These are phyloP conservation scores for Amphirosellinia nigrospora DNA, from an alignment of 495 filamentous ascomycete species.

Conservation along the genomic window DNA sequence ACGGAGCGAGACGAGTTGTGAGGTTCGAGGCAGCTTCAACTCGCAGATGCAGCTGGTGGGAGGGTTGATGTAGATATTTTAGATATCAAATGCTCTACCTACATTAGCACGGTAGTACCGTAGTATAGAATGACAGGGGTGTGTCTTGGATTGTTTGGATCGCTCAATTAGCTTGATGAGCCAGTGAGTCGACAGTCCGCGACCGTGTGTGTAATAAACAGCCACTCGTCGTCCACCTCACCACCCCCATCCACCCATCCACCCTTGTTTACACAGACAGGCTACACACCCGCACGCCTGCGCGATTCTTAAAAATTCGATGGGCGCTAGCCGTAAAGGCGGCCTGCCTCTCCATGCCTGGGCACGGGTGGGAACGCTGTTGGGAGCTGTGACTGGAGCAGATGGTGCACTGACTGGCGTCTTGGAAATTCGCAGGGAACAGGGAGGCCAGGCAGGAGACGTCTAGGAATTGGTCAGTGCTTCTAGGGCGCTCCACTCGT, in stretches of 20 bases:
- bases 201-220: slow-evolving; percentile 38
- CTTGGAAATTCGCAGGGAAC: slow-evolving; percentile 7
- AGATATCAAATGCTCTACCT: slow-evolving; percentile 31
- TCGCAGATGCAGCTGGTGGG: slow-evolving; percentile 28
- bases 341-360: slow-evolving; percentile 32
- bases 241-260: slow-evolving; percentile 24
- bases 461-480: slow-evolving; percentile 39
- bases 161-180: slow-evolving; percentile 31
- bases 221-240: slow-evolving; percentile 30
- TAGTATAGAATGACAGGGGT: slow-evolving; percentile 29
- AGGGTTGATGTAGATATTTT: slow-evolving; percentile 46
- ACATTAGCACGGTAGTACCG: no score
- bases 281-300: slow-evolving; percentile 36
- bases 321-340: slow-evolving; percentile 43
- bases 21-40: slow-evolving; percentile 13
- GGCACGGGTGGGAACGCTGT: slow-evolving; percentile 19
- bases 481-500: slow-evolving; percentile 42
- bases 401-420: slow-evolving; percentile 21
- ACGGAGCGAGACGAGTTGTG: slow-evolving; percentile 29
- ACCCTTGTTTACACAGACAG: slow-evolving; percentile 39
- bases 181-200: slow-evolving; percentile 32
- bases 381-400: slow-evolving; percentile 15
- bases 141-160: slow-evolving; percentile 38
- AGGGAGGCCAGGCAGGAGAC: slow-evolving; percentile 30
- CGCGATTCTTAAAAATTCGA: slow-evolving; percentile 44